Evolutionary conservation across 2,329 filamentous ascomycete genomes (phyloP).

Genomic region (Penicillium sp.): DNA sequence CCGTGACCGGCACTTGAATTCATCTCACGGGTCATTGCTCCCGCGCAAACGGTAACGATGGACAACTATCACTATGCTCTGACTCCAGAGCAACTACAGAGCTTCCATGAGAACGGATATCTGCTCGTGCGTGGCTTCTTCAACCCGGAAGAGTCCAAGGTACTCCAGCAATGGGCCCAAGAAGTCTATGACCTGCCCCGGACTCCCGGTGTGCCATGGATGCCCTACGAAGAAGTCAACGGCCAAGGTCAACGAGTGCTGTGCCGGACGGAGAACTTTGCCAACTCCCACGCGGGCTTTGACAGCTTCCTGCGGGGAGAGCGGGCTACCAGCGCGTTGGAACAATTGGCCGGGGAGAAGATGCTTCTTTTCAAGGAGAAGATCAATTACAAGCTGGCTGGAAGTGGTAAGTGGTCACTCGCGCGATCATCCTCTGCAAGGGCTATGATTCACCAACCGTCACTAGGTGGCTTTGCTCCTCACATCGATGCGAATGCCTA

Average conservation of each 20-base stretch:
- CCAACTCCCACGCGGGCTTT: slow-evolving; percentile 39
- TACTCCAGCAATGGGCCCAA: slow-evolving; percentile 38
- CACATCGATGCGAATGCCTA: slow-evolving; percentile 50
- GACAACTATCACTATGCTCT: slow-evolving; percentile 28
- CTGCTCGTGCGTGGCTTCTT: slow-evolving; percentile 34
- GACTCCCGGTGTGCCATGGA: slow-evolving; percentile 33
- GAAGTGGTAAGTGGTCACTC: slow-evolving; percentile 35
- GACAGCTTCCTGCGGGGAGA: slow-evolving; percentile 42
- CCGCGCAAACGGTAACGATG: slow-evolving; percentile 11
- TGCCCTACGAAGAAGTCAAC: slow-evolving; percentile 44
- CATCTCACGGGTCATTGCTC: neutral
- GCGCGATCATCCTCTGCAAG: no score
- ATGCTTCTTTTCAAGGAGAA: slow-evolving; percentile 52
- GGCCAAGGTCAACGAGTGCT: slow-evolving; percentile 35
- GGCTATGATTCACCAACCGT: neutral
- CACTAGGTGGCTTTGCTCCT: slow-evolving; percentile 42
- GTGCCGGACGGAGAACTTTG: slow-evolving; percentile 42
- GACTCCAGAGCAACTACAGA: slow-evolving; percentile 27
- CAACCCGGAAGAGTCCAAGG: slow-evolving; percentile 22
- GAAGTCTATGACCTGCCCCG: slow-evolving; percentile 42
- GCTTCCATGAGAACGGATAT: slow-evolving; percentile 37
- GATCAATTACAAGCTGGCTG: slow-evolving; percentile 49
- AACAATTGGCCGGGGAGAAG: slow-evolving; percentile 41
- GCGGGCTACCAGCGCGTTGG: slow-evolving; percentile 35
- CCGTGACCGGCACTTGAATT: neutral